Evolutionary conservation across 2,329 filamentous ascomycete genomes (phyloP).

Genomic region (Calonectria leucothoes): DNA sequence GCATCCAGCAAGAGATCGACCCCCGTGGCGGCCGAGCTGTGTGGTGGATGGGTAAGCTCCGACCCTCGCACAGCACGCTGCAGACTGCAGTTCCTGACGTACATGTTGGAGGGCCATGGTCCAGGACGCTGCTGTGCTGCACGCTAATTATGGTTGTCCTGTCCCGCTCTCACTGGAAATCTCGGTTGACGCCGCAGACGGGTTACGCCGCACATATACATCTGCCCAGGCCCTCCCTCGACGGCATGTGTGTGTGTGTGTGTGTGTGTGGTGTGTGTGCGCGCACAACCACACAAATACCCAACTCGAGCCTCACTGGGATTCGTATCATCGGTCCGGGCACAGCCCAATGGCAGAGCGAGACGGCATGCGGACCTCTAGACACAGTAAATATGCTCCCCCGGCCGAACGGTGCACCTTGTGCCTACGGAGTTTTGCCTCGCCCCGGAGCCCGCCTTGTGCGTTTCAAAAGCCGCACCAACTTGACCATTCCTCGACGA

Average conservation of each 20-base stretch:
- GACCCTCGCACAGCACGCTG: slow-evolving; percentile 13
- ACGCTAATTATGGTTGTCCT: slow-evolving; percentile 3
- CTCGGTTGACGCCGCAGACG: slow-evolving; percentile 16
- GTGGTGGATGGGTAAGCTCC: slow-evolving; percentile 16
- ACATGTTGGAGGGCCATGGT: background rate
- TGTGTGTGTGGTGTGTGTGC: background rate
- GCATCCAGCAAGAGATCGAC: slow-evolving; percentile 14
- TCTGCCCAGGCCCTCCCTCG: background rate
- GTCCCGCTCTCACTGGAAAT: slow-evolving; percentile 5
- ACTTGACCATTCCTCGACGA: slow-evolving; percentile 17
- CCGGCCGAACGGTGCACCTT: slow-evolving; percentile 4
- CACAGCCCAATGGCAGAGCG: background rate
- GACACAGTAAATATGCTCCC: background rate
- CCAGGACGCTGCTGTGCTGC: slow-evolving; percentile 8
- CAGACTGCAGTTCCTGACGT: slow-evolving; percentile 13
- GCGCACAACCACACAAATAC: slow-evolving; percentile 11
- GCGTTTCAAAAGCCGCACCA: slow-evolving; percentile 34
- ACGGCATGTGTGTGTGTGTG: background rate
- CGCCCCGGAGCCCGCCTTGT: slow-evolving; percentile 14
- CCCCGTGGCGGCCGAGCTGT: slow-evolving; percentile 4
- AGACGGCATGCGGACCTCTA: background rate
- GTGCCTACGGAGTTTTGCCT: background rate
- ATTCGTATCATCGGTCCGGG: slow-evolving; percentile 12
- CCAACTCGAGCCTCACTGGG: slow-evolving; percentile 11
- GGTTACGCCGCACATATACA: slow-evolving; percentile 15